Conservation (phyloP, 2,329 filamentous ascomycete species). For the Dissoconium aciculare region DNA sequence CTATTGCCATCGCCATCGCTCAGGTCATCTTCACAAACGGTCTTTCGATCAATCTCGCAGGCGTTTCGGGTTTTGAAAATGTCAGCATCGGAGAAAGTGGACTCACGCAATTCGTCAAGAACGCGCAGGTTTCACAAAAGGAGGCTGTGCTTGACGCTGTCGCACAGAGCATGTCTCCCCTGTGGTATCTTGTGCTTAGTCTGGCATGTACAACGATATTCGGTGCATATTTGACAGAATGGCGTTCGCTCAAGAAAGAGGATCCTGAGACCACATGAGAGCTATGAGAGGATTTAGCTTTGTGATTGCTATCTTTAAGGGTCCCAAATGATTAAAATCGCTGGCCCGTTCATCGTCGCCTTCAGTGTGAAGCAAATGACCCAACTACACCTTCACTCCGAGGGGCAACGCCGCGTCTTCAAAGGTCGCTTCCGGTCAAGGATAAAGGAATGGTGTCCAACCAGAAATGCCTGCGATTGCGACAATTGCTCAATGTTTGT, state of each 20-base stretch:
- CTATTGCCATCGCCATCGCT: slow-evolving; percentile 10
- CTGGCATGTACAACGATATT: slow-evolving; percentile 15
- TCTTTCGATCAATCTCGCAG: slow-evolving; percentile 7
- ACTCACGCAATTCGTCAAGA: slow-evolving; percentile 10
- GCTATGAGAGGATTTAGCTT: too few species aligned
- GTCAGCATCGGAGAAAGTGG: slow-evolving; percentile 8
- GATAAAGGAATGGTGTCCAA: too few species aligned
- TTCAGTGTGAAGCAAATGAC: too few species aligned
- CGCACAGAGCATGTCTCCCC: slow-evolving; percentile 18
- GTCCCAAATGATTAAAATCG: too few species aligned
- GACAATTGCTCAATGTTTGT: too few species aligned
- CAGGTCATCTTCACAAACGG: slow-evolving; percentile 13
- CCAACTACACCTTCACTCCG: too few species aligned
- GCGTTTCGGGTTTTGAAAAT: slow-evolving; percentile 3
- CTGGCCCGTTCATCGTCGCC: too few species aligned
- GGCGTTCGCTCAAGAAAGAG: slow-evolving; percentile 19
- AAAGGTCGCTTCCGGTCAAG: too few species aligned
- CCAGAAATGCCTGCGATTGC: too few species aligned
- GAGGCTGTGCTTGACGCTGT: slow-evolving; percentile 13
- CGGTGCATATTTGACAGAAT: slow-evolving; percentile 17
- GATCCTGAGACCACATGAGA: too few species aligned
- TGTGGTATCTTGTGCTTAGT: slow-evolving; percentile 15
- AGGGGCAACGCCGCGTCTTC: too few species aligned
- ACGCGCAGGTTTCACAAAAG: slow-evolving; percentile 6
- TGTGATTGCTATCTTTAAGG: too few species aligned